phyloP scores from a whole-genome alignment of 306 rosid genomes.

The Lotus japonicus region DNA sequence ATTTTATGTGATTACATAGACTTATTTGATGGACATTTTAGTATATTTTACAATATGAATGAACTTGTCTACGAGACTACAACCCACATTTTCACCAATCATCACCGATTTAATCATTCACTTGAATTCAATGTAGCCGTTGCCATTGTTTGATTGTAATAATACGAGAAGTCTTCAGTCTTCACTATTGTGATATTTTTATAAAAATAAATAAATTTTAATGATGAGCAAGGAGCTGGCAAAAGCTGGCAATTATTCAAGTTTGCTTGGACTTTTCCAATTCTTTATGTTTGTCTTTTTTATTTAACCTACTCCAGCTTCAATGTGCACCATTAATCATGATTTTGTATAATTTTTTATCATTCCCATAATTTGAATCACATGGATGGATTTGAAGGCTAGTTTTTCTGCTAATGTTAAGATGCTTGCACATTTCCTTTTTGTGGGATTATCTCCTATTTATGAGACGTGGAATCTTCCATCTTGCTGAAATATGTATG shows the following conservation, averaged over 20 bases:
- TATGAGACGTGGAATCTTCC: background rate
- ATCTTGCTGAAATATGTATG: background rate
- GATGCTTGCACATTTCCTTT: background rate
- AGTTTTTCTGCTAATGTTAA: background rate
- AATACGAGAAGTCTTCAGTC: background rate
- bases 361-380: background rate
- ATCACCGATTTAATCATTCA: too few relatives aligned
- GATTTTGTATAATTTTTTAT: background rate
- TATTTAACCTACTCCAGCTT: background rate
- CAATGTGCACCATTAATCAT: background rate
- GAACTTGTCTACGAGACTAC: too few relatives aligned
- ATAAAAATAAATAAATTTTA: background rate
- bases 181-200: background rate
- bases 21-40: too few relatives aligned
- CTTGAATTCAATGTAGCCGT: background rate
- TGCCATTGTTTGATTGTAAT: background rate
- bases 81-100: too few relatives aligned
- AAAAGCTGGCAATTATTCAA: constrained; percentile 33
- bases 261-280: constrained; percentile 11
- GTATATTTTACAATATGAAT: too few relatives aligned
- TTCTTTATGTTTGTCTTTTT: too few relatives aligned
- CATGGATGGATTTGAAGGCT: background rate
- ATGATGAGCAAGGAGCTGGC: constrained; percentile 23
- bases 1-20: too few relatives aligned
- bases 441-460: background rate